Conservation (phyloP, 2,329 filamentous ascomycete species). For the Botrytis squamosa region DNA sequence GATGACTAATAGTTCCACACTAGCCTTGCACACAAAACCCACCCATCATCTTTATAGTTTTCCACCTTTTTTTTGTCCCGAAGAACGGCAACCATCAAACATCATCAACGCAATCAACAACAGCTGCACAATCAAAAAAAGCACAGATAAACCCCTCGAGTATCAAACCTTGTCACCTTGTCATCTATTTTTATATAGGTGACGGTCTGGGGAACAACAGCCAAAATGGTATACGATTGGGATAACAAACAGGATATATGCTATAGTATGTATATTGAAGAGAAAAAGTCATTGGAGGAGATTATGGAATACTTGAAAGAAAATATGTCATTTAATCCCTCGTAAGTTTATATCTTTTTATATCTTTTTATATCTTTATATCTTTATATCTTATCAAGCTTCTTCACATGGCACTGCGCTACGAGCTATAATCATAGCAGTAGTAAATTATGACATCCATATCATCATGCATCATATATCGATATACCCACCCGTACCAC, state of each 20-base stretch:
- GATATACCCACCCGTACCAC: slow-evolving; percentile 29
- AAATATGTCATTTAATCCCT: slow-evolving; percentile 55
- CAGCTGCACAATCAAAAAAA: slow-evolving; percentile 19
- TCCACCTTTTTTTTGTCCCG: neutral
- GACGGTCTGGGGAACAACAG: neutral
- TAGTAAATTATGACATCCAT: slow-evolving; percentile 31
- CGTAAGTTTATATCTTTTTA: slow-evolving; percentile 15
- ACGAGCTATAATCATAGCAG: neutral
- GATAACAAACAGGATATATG: slow-evolving; percentile 64
- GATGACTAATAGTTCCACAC: neutral
- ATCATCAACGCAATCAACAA: slow-evolving; percentile 23
- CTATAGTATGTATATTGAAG: slow-evolving; percentile 72
- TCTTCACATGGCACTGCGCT: neutral
- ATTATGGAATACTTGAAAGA: slow-evolving; percentile 70
- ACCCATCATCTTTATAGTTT: neutral
- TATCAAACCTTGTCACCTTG: neutral
- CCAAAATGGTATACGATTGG: slow-evolving; percentile 58
- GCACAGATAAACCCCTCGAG: neutral
- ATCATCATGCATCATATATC: slow-evolving; percentile 3
- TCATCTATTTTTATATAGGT: slow-evolving; percentile 2
- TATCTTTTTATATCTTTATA: neutral
- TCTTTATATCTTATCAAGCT: neutral
- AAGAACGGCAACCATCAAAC: slow-evolving; percentile 20
- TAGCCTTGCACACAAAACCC: neutral
- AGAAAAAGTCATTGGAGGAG: slow-evolving; percentile 70